Base-by-base conservation (phyloP, 768 basidiomycete species). In the Neoboletus brunneissimus region DNA sequence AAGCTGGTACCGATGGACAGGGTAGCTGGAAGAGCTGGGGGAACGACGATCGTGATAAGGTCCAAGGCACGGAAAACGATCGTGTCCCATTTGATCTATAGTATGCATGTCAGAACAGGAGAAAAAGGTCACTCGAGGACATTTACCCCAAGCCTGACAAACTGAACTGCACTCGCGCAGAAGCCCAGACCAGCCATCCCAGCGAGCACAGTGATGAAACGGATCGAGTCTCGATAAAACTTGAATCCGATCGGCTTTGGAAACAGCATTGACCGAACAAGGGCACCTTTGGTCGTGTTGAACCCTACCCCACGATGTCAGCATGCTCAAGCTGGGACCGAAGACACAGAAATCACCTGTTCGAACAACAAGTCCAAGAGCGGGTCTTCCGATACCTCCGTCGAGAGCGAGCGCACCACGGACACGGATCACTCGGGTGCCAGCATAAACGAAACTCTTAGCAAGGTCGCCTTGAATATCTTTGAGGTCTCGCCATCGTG, bases 211-310 rank as follows among this genome's bases (percentile, higher is more conserved):
- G 83, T 81, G 51, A 98, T 97, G 72, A 99, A 99, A 58, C 88
- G 77, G 31, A 91, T 85, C 1, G 91, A 92, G 72, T 94, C 92
- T 32, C 88, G 86, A 74, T 98, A 98, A 75, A 99, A 98, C 71
- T 97, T 97, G 84, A 99, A 99, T 0, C 94, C 96, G 59, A 97
- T 94, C 0, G 96, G 95, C 67, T 97, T 98, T 0, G 97, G 97
- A 76, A 95, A 99, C 16, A 99, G 78, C 96, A 99, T 99, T 0
- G 96, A 98, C 23, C 97, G 82, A 23, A 98, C 85, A 23, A 99
- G 77, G 1, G 96, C 90, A 18, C 97, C 97, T 73, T 98, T 98
- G 6, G 97, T 99, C 2, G 97, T 99, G 70, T 91, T 93, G 75
- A 98, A 98, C 1, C 91, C 89, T 87, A 48, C 51, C n/a, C 51